Percentiles rank a stretch among this genome's conserved stretches.
Evolutionary conservation across 192 early-diverging fungal species (phyloP).

Genomic region (Radiomyces spectabilis): DNA sequence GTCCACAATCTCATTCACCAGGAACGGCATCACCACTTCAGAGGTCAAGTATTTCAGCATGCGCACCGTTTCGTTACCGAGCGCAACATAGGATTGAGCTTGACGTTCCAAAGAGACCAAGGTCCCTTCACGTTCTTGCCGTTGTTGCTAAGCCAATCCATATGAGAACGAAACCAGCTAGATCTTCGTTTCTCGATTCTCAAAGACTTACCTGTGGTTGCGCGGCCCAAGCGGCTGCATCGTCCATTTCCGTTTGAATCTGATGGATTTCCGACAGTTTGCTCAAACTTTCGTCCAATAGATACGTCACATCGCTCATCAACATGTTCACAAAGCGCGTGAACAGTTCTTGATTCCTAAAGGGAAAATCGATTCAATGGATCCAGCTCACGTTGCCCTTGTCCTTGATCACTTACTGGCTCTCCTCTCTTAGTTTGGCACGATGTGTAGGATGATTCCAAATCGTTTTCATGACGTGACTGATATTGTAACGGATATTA

Average conservation of each 20-base stretch:
- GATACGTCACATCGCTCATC: constrained; percentile 94
- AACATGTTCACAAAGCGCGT: constrained; percentile 83
- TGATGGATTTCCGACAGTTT: constrained; percentile 80
- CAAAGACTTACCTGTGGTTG: constrained; percentile 35
- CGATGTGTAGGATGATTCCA: constrained; percentile 73
- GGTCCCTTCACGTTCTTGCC: constrained; percentile 54
- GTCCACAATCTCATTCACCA: constrained; percentile 84
- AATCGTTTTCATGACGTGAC: constrained; percentile 78
- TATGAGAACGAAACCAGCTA: not conserved
- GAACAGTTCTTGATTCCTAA: constrained; percentile 66
- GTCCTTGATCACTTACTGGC: constrained; percentile 36
- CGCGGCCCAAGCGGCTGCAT: constrained; percentile 40
- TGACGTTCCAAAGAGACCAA: constrained; percentile 70
- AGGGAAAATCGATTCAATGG: not conserved
- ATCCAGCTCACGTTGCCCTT: not conserved
- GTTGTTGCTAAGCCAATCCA: constrained; percentile 28
- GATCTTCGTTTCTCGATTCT: not conserved
- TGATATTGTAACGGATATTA: constrained; percentile 94
- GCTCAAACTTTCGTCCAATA: constrained; percentile 87
- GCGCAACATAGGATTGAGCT: constrained; percentile 75
- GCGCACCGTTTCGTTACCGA: constrained; percentile 90
- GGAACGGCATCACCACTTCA: constrained; percentile 75
- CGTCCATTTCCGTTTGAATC: constrained; percentile 73
- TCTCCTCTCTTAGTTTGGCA: constrained; percentile 51
- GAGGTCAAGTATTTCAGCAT: constrained; percentile 84